These are phyloP conservation scores for Saururus chinensis DNA, from an alignment of 164 flowering plant genomes.

Conservation along the genomic window DNA sequence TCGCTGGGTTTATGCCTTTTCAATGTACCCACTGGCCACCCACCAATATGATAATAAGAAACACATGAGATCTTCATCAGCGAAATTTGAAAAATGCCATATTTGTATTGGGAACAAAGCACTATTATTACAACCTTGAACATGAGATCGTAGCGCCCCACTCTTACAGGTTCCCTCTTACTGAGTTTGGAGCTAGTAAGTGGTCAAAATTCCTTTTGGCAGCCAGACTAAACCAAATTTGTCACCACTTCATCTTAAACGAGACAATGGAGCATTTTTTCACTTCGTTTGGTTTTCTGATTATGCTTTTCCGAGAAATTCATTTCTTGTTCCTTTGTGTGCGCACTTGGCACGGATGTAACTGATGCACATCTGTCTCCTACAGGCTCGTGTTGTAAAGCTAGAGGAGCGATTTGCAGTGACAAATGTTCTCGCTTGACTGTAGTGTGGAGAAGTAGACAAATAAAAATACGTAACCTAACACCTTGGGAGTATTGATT, in stretches of 20 bases:
- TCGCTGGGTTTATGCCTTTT: background rate
- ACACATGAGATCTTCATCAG: background rate
- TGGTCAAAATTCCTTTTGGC: background rate
- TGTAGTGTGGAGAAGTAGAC: background rate
- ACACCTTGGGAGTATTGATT: background rate
- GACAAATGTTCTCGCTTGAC: constrained; percentile 13
- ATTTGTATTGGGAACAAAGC: background rate
- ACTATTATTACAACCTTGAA: background rate
- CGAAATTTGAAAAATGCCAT: no score
- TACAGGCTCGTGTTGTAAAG: constrained; percentile 34
- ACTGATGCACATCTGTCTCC: background rate
- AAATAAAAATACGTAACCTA: background rate
- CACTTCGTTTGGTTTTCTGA: background rate
- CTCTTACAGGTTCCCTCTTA: background rate
- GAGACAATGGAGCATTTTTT: no score
- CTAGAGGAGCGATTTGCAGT: constrained; percentile 37
- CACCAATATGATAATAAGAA: no score
- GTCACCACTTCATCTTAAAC: no score
- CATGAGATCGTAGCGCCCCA: background rate
- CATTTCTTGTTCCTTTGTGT: background rate
- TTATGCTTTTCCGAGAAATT: background rate
- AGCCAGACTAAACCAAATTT: no score
- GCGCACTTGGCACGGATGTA: background rate
- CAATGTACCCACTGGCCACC: no score
- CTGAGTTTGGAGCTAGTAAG: background rate